Percentiles rank a stretch among this genome's conserved stretches.
These are phyloP conservation scores for Fusarium chlamydosporum DNA, from an alignment of 2,329 filamentous ascomycete species.

Conservation along the genomic window DNA sequence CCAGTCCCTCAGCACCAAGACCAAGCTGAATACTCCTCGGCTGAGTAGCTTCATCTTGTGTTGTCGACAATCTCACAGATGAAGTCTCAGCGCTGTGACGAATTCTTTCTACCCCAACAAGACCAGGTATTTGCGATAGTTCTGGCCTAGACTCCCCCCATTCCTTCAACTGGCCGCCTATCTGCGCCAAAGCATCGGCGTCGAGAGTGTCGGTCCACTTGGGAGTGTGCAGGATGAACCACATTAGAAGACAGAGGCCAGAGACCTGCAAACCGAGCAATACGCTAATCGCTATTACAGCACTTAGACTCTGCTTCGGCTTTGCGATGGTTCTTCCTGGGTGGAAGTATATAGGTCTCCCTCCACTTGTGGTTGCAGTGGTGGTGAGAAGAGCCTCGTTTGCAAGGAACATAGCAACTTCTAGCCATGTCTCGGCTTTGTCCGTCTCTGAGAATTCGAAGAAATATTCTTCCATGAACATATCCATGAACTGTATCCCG, in stretches of 20 bases:
- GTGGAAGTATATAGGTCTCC: conserved; percentile 1
- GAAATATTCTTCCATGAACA: not conserved
- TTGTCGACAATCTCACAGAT: not conserved
- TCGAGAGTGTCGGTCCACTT: conserved; percentile 32
- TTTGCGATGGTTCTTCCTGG: conserved; percentile 10
- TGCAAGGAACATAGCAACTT: conserved; percentile 35
- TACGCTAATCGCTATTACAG: conserved; percentile 6
- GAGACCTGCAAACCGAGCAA: conserved; percentile 22
- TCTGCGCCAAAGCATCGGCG: conserved; percentile 23
- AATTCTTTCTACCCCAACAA: conserved; percentile 13
- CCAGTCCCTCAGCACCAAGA: conserved; percentile 1
- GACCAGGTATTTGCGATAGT: not conserved
- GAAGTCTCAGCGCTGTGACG: not conserved
- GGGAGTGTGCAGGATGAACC: conserved; percentile 14
- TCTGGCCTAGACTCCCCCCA: conserved; percentile 9
- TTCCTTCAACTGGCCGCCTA: conserved; percentile 22
- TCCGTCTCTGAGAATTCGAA: not conserved
- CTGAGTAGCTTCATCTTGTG: not conserved
- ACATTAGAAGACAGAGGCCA: conserved; percentile 7
- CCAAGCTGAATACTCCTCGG: not conserved
- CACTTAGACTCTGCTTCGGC: conserved; percentile 3
- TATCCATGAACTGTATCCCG: not conserved
- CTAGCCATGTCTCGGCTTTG: not conserved
- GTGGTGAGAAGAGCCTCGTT: conserved; percentile 31
- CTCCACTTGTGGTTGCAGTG: not conserved